A percentile compares a stretch with the other conserved stretches of the same genome.
Evolutionary conservation across 75 land plant species (phyloP).

Genomic region (Chamaecyparis obtusa): DNA sequence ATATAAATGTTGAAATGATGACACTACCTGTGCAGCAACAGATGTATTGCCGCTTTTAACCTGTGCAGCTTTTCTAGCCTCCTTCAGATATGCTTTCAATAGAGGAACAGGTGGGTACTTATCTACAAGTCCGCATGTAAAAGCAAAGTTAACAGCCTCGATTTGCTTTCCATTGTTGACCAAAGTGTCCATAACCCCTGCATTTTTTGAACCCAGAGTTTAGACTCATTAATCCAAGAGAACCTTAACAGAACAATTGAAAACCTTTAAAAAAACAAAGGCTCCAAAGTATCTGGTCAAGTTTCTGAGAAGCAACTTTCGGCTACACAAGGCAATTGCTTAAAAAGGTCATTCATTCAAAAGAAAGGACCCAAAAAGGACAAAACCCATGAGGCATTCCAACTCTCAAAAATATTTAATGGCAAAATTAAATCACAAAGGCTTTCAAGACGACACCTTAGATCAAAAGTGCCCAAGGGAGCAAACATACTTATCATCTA

Average conservation of each 20-base stretch:
- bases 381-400: neutral
- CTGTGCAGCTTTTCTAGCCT: slow-evolving; percentile 36
- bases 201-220: neutral
- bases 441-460: neutral
- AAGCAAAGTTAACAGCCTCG: slow-evolving; percentile 60
- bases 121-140: slow-evolving; percentile 47
- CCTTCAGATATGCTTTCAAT: slow-evolving; percentile 53
- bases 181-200: slow-evolving; percentile 34
- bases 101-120: slow-evolving; percentile 66
- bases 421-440: neutral
- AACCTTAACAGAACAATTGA: neutral
- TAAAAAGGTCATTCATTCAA: neutral
- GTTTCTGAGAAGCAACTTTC: neutral
- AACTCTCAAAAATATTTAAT: neutral
- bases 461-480: neutral
- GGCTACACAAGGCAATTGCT: neutral
- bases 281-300: neutral
- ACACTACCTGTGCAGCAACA: slow-evolving; percentile 32
- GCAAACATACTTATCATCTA: neutral
- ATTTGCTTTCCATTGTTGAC: slow-evolving; percentile 57
- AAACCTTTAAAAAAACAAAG: neutral
- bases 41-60: slow-evolving; percentile 42
- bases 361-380: neutral
- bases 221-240: neutral
- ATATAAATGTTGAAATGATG: neutral